Percentiles rank a stretch among this genome's conserved stretches.
These are phyloP conservation scores for Lathyrus sativus DNA, from an alignment of 306 rosid species.

Conservation along the genomic window DNA sequence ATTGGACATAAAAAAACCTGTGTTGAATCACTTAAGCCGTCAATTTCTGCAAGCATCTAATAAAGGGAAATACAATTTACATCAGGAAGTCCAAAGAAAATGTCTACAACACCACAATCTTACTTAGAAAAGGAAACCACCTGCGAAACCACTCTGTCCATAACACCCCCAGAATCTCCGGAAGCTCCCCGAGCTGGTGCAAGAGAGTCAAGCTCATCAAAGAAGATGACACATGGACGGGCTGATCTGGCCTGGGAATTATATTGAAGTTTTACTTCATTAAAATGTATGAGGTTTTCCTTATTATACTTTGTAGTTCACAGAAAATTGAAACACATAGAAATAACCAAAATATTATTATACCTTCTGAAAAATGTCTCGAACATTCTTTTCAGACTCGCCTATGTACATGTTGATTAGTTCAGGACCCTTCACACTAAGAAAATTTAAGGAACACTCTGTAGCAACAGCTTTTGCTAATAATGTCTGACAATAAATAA, in stretches of 20 bases:
- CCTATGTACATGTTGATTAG: slow-evolving; percentile 98
- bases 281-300: slow-evolving; percentile 34
- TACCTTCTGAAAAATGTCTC: slow-evolving; percentile 94
- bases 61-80: slow-evolving; percentile 26
- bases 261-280: slow-evolving; percentile 8
- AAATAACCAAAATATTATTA: slow-evolving; percentile 17
- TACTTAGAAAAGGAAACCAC: slow-evolving; percentile 45
- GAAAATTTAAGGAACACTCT: slow-evolving; percentile 91
- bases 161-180: slow-evolving; percentile 96
- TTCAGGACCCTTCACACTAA: slow-evolving; percentile 96
- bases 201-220: slow-evolving; percentile 95
- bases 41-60: slow-evolving; percentile 98
- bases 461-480: slow-evolving; percentile 99
- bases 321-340: too few species aligned
- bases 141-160: slow-evolving; percentile 99
- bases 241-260: slow-evolving; percentile 83
- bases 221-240: slow-evolving; percentile 95
- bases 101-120: slow-evolving; percentile 2
- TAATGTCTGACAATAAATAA: slow-evolving; percentile 60
- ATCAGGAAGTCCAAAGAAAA: slow-evolving; percentile 37
- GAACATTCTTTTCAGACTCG: slow-evolving; percentile 92
- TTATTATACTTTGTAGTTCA: too few species aligned
- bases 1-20: slow-evolving; percentile 59
- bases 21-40: slow-evolving; percentile 84
- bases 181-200: slow-evolving; percentile 99